phyloP scores from a whole-genome alignment of 768 basidiomycete species.

The Boletales sp. region DNA sequence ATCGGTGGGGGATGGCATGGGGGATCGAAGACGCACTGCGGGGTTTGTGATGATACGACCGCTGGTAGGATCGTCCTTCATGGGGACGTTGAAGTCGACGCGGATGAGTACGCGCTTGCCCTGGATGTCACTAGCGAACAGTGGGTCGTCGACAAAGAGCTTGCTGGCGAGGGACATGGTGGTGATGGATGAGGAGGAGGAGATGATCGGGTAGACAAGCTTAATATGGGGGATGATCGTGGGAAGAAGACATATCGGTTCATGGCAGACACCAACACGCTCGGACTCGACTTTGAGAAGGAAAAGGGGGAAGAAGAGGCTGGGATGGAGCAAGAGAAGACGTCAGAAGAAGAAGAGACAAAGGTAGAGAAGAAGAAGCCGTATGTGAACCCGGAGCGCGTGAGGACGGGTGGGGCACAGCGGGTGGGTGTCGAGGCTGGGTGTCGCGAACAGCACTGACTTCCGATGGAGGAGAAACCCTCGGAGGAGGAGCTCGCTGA shows the following conservation, averaged over 20 bases:
- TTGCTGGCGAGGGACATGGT: constrained; percentile 94
- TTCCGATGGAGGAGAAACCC: constrained; percentile 53
- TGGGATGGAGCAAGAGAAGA: constrained; percentile 2
- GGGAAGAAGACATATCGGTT: constrained; percentile 16
- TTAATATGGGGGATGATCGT: constrained; percentile 16
- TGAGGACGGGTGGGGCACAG: constrained; percentile 76
- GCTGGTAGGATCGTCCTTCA: constrained; percentile 63
- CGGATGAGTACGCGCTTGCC: constrained; percentile 89
- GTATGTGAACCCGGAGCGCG: constrained; percentile 79
- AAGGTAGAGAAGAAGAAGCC: constrained; percentile 52
- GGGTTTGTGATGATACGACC: constrained; percentile 95
- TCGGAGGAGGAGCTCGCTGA: constrained; percentile 64
- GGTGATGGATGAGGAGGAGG: constrained; percentile 16
- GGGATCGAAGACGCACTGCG: constrained; percentile 59
- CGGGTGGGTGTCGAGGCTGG: constrained; percentile 43
- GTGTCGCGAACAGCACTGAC: too few relatives aligned
- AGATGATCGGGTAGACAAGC: background rate
- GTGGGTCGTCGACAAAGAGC: constrained; percentile 85
- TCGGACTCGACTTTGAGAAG: constrained; percentile 67
- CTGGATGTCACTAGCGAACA: constrained; percentile 52
- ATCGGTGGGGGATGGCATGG: background rate
- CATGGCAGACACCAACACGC: constrained; percentile 55
- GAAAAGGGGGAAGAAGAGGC: constrained; percentile 10
- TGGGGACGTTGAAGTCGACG: constrained; percentile 95
- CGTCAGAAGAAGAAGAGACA: constrained; percentile 5